A percentile compares a stretch with the other conserved stretches of the same genome.
Conservation (phyloP, 768 basidiomycete species). For the Phanerochaete carnosa region DNA sequence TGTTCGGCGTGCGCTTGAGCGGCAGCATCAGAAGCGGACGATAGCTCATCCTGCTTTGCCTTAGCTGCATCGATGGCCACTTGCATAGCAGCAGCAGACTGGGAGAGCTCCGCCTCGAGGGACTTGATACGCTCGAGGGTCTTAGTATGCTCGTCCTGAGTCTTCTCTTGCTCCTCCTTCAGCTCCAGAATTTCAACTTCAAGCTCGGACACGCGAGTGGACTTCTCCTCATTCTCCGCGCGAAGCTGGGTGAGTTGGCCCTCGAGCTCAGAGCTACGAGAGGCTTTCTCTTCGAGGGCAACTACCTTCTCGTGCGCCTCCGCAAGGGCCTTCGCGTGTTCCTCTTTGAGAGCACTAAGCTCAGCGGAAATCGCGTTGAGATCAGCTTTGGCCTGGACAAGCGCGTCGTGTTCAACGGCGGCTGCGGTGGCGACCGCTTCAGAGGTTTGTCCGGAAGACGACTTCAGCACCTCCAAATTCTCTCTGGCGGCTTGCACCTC, state of each 20-base stretch:
- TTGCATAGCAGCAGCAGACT: slow-evolving; percentile 45
- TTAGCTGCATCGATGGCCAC: slow-evolving; percentile 44
- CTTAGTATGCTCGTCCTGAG: slow-evolving; percentile 55
- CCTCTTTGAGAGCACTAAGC: slow-evolving; percentile 44
- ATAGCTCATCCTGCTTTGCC: slow-evolving; percentile 45
- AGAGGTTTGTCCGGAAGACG: slow-evolving; percentile 40
- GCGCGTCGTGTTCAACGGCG: slow-evolving; percentile 59
- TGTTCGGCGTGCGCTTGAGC: slow-evolving; percentile 43
- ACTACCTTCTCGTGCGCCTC: slow-evolving; percentile 43
- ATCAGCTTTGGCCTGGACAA: slow-evolving; percentile 61
- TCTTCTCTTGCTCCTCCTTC: slow-evolving; percentile 63
- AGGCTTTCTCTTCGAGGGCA: slow-evolving; percentile 44
- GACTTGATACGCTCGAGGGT: slow-evolving; percentile 42
- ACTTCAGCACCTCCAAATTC: slow-evolving; percentile 48
- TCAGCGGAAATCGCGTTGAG: slow-evolving; percentile 54
- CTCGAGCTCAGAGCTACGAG: slow-evolving; percentile 40
- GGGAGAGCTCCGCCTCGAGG: slow-evolving; percentile 52
- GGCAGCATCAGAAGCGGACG: slow-evolving; percentile 36
- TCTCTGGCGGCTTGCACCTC: slow-evolving; percentile 49
- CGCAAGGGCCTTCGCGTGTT: slow-evolving; percentile 46
- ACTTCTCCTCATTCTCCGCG: slow-evolving; percentile 66
- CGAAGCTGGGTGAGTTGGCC: slow-evolving; percentile 51
- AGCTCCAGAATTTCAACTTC: slow-evolving; percentile 80
- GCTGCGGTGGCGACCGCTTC: slow-evolving; percentile 47
- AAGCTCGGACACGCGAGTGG: slow-evolving; percentile 71